Percentiles rank a stretch among this genome's conserved stretches.
Evolutionary conservation across 2,329 filamentous ascomycete genomes (phyloP).

Genomic region (Ascochyta pisi): DNA sequence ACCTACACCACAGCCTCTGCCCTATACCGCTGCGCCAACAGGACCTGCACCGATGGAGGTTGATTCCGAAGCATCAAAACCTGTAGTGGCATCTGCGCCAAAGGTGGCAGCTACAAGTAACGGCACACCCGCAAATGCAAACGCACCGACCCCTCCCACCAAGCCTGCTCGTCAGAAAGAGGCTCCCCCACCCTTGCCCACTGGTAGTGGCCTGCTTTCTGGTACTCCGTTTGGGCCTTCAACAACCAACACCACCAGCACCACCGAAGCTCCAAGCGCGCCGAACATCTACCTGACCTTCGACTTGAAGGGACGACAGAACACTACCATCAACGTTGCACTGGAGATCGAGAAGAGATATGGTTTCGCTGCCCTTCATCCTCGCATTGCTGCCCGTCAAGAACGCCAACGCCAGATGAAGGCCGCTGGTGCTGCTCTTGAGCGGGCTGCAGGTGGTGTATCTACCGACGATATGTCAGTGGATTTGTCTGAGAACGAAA

Average conservation of each 20-base stretch:
- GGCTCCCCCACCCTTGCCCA: conserved; percentile 62
- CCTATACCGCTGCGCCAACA: conserved; percentile 25
- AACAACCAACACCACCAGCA: conserved; percentile 52
- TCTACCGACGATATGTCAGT: conserved; percentile 81
- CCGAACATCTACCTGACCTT: conserved; percentile 82
- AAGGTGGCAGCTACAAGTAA: conserved; percentile 43
- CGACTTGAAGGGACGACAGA: conserved; percentile 78
- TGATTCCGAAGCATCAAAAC: conserved; percentile 41
- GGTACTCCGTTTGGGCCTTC: conserved; percentile 66
- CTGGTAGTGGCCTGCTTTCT: conserved; percentile 69
- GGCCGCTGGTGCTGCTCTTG: conserved; percentile 83
- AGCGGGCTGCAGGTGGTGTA: conserved; percentile 75
- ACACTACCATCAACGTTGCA: conserved; percentile 95
- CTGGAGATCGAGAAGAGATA: conserved; percentile 92
- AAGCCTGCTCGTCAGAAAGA: conserved; percentile 64
- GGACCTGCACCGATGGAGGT: conserved; percentile 47
- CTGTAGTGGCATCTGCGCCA: conserved; percentile 33
- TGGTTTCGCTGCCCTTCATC: conserved; percentile 92
- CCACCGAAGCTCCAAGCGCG: conserved; percentile 56
- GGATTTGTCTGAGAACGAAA: conserved; percentile 73
- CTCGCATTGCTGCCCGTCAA: conserved; percentile 84
- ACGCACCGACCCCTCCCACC: conserved; percentile 60
- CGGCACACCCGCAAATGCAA: conserved; percentile 53
- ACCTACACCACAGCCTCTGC: conserved; percentile 17
- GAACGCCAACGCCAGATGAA: conserved; percentile 88